These are phyloP conservation scores for Selaginella tamariscina DNA, from an alignment of 75 land plant species.

Conservation along the genomic window DNA sequence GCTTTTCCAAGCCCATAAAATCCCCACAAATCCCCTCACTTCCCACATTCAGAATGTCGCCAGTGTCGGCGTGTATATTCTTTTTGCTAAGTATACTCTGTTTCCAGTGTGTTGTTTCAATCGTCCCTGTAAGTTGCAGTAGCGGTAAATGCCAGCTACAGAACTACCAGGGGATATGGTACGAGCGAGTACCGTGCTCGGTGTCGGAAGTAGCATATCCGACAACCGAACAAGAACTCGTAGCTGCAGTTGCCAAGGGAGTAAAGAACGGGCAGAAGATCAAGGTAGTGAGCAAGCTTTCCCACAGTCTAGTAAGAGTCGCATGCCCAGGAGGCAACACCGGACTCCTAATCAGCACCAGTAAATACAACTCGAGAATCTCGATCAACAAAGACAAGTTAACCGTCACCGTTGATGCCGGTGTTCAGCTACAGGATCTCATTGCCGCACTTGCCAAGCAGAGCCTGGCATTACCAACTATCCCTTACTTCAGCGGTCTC, in stretches of 20 bases:
- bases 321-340: conserved; percentile 6
- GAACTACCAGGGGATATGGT: conserved; percentile 44
- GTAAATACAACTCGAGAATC: conserved; percentile 11
- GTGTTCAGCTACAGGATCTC: no score
- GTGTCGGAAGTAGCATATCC: conserved; percentile 1
- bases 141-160: conserved; percentile 25
- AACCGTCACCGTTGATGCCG: conserved; percentile 8
- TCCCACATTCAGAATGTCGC: no score
- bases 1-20: no score
- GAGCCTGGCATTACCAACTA: background rate
- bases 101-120: background rate
- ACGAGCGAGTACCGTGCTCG: conserved; percentile 36
- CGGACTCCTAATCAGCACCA: conserved; percentile 7
- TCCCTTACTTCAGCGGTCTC: background rate
- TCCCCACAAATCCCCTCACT: no score
- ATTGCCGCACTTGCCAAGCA: conserved; percentile 5
- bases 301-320: background rate
- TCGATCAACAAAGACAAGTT: background rate
- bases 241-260: background rate
- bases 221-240: background rate
- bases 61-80: no score
- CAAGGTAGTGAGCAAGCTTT: conserved; percentile 10
- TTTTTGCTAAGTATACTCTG: no score
- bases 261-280: background rate
- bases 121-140: conserved; percentile 26